Evolutionary conservation across 148 eudicot genomes (phyloP), one percentile per base, ranked within the genome.

Genomic region (Diospyros lotus): DNA sequence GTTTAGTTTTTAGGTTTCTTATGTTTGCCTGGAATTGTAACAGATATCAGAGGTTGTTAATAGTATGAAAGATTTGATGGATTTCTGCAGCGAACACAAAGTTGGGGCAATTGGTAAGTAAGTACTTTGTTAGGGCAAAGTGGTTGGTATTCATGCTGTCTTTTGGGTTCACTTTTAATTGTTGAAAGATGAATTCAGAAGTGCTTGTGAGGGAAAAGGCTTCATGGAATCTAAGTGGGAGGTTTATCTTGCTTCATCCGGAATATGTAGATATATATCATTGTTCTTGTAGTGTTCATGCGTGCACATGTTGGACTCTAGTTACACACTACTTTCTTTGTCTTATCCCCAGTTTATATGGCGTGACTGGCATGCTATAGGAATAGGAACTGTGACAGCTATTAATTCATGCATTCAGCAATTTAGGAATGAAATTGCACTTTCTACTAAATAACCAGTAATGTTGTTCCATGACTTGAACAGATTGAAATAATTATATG

Each of bases 31-130:
- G 15, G 42, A 59, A 56, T 65, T 79, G 73, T 67, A n/a, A 59
- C 95, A 93, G 98, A 95, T 92, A 75, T 88, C 97, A n/a, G 97
- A 95, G 83, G 98, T 95, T 60, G 97, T 92, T 77, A 90, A 85
- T 80, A 92, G 88, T 84, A 95, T 92, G 98, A 95, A 90, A 72
- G 97, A 95, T 76, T 84, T 95, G 75, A 86, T 90, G 84, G 93
- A 89, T 78, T 90, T 83, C 75, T 87, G 92, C 85, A 72, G 84
- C 63, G 91, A 89, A 46, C 85, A 82, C 56, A 90, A 92, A 89
- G 86, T 62, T 59, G 97, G 98, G 46, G 93, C 98, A 6, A 88
- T 90, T 74, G 98, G 97, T 92, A 86, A 87, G 15, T 39, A 17
- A 87, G 15, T 39, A 17, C 59, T 84, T 63, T 65, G 28, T 28